Evolutionary conservation across 768 basidiomycete genomes (phyloP).

Genomic region (Tephrocybe rancida): DNA sequence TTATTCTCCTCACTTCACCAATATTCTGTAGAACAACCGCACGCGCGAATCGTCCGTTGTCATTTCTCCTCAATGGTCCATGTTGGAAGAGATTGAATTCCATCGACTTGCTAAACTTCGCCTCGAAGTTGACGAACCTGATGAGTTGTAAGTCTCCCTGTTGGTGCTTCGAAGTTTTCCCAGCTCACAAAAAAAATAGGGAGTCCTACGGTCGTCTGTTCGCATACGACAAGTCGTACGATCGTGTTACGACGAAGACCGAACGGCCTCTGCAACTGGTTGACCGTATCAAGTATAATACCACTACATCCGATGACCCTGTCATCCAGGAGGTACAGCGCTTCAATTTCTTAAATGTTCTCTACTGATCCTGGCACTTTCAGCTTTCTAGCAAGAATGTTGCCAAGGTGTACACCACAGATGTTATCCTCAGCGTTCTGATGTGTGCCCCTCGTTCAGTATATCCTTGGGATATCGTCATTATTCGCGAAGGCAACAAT

Average conservation of each 20-base stretch:
- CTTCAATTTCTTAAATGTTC: background rate
- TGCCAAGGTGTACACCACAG: conserved; percentile 91
- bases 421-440: conserved; percentile 91
- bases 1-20: background rate
- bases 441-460: conserved; percentile 97
- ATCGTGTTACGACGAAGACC: conserved; percentile 92
- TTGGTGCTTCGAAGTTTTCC: no score
- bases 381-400: conserved; percentile 81
- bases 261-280: conserved; percentile 90
- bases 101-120: conserved; percentile 87
- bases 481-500: conserved; percentile 90
- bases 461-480: conserved; percentile 98
- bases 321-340: conserved; percentile 82
- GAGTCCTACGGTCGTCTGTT: conserved; percentile 89
- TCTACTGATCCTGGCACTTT: conserved; percentile 10
- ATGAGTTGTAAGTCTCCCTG: conserved; percentile 82
- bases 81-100: conserved; percentile 98
- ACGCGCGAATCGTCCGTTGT: conserved; percentile 91
- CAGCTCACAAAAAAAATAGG: conserved; percentile 36
- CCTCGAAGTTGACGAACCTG: conserved; percentile 91
- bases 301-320: conserved; percentile 97
- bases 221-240: conserved; percentile 92
- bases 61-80: conserved; percentile 90
- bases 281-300: conserved; percentile 96
- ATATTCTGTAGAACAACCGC: conserved; percentile 63